These are phyloP conservation scores for Paxillus involutus DNA, from an alignment of 768 basidiomycete species.

Conservation along the genomic window DNA sequence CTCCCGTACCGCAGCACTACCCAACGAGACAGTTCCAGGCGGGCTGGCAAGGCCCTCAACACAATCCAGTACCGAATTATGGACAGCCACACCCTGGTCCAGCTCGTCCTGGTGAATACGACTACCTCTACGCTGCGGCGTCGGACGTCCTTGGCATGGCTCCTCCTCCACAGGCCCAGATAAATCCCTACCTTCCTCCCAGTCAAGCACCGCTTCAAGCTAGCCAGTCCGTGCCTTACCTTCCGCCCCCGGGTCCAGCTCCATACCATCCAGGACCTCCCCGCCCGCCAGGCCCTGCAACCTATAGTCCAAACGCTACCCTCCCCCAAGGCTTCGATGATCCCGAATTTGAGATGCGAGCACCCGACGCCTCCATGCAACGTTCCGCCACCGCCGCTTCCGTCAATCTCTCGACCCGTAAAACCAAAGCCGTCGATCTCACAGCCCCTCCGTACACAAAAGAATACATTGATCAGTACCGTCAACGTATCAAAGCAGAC, in stretches of 20 bases:
- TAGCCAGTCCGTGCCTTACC: conserved; percentile 32
- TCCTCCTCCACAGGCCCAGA: conserved; percentile 41
- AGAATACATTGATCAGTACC: conserved; percentile 97
- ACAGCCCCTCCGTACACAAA: conserved; percentile 88
- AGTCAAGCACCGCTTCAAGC: conserved; percentile 21
- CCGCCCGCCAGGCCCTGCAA: conserved; percentile 9
- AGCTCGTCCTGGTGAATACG: conserved; percentile 44
- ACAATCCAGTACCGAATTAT: conserved; percentile 19
- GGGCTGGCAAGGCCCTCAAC: conserved; percentile 30
- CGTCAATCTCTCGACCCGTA: conserved; percentile 55
- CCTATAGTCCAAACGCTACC: conserved; percentile 23
- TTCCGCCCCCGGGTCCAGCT: conserved; percentile 27
- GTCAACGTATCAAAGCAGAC: conserved; percentile 94
- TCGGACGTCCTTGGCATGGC: conserved; percentile 81
- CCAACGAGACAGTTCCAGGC: conserved; percentile 18
- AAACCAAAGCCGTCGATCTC: conserved; percentile 81
- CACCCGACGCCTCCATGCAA: conserved; percentile 42
- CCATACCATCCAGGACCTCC: conserved; percentile 21
- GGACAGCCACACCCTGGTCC: conserved; percentile 16
- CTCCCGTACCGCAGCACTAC: conserved; percentile 21
- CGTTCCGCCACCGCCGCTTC: conserved; percentile 60
- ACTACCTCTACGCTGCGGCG: conserved; percentile 70
- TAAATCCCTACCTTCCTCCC: conserved; percentile 22
- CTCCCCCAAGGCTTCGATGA: conserved; percentile 34
- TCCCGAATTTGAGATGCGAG: conserved; percentile 56